Evolutionary conservation across 495 filamentous ascomycete genomes (phyloP), one percentile per base, ranked within the genome.

Genomic region (Oleoguttula mirabilis): DNA sequence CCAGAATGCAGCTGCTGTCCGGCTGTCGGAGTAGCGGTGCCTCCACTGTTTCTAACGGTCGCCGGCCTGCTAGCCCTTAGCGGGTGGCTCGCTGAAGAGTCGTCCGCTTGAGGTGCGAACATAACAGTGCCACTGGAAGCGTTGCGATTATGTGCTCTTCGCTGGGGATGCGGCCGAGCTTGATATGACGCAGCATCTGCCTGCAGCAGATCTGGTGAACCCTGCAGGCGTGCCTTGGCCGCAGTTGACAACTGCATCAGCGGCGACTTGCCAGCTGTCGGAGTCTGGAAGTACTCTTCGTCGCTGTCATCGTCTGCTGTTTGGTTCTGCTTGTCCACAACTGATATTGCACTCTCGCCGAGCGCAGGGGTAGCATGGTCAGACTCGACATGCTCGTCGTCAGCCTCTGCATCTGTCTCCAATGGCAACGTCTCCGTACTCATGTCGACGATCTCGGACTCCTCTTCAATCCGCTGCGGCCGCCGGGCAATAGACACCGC

Each of bases 61-160:
- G 57, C 47, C 3, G 59, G 68, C 32, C 60, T 64, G 48, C 55
- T 56, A 11, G 22, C 21, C 0, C 36, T 22, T 3, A 51, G 57
- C 10, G 55, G 56, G 0, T 60, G 58, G 7, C 55, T 43, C 0
- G 59, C 58, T 17, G 60, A 64, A 1, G 58, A 59, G 23, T 52
- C 51, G 20, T 52, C 54, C 8, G n/a, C 30, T 33, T 32, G 52
- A 3, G 79, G 81, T 23, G 72, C 77, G 56, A 82, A 85, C 0
- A 92, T 58, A 38, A 88, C 82, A 2, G 86, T 92, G 47, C 74
- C 82, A 19, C 76, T 83, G 3, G 85, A 90, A 11, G 75, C 51
- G 38, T 80, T 84, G 16, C 86, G 52, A 21, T 32, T 19, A 32
- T 48, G 43, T 4, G 17, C 16, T 27, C 39, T 22, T 12, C 36